Evolutionary conservation across 345 rosid genomes (phyloP).

Genomic region (Euphorbia pulcherrima): DNA sequence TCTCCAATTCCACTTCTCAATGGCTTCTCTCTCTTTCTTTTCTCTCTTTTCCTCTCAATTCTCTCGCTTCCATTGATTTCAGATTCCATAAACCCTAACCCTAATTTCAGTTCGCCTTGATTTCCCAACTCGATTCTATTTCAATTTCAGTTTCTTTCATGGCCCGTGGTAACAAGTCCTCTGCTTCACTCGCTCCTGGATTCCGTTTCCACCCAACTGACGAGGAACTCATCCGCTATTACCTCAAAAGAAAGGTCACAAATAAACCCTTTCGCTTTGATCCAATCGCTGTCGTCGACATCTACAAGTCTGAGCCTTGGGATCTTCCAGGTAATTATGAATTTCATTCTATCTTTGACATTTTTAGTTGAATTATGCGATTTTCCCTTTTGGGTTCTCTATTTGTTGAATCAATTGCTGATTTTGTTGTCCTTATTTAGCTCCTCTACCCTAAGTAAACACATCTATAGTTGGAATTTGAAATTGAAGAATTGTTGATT

Average conservation of each 20-base stretch:
- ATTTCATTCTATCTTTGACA: not conserved
- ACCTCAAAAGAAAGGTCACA: slow-evolving; percentile 73
- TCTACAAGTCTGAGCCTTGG: slow-evolving; percentile 91
- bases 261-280: slow-evolving; percentile 65
- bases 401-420: not conserved
- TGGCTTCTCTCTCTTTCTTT: slow-evolving; percentile 6
- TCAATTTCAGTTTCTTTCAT: slow-evolving; percentile 1
- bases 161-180: slow-evolving; percentile 47
- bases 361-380: too few species aligned
- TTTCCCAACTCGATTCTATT: not conserved
- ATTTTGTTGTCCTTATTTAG: not conserved
- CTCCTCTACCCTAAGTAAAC: not conserved
- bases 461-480: not conserved
- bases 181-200: slow-evolving; percentile 72
- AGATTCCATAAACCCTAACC: not conserved
- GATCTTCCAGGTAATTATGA: slow-evolving; percentile 87
- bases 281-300: slow-evolving; percentile 64
- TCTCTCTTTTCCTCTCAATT: not conserved
- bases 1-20: not conserved
- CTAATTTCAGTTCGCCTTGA: not conserved
- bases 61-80: not conserved
- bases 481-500: not conserved
- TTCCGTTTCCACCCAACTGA: slow-evolving; percentile 95
- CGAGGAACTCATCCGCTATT: slow-evolving; percentile 90
- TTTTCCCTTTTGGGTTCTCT: not conserved